These are phyloP conservation scores for Babesia caballi DNA, from an alignment of 169 alveolate genomes.

Conservation along the genomic window DNA sequence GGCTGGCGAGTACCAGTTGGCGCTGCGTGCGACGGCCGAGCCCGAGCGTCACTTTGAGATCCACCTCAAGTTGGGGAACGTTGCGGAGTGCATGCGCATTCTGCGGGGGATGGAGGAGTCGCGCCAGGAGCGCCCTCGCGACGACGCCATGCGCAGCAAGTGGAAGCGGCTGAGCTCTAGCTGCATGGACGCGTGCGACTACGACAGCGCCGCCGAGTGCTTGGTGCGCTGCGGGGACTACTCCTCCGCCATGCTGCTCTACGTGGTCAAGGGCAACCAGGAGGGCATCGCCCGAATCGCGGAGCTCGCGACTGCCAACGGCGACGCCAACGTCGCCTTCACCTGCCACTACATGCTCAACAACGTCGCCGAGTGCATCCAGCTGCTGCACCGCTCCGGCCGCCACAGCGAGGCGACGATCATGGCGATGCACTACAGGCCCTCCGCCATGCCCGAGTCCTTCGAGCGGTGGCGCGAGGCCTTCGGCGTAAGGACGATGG, in stretches of 20 bases:
- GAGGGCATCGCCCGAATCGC: slow-evolving; percentile 52
- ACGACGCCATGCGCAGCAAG: slow-evolving; percentile 64
- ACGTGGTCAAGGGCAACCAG: slow-evolving; percentile 59
- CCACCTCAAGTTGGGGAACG: slow-evolving; percentile 83
- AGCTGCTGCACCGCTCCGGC: slow-evolving; percentile 50
- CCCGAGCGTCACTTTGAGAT: slow-evolving; percentile 90
- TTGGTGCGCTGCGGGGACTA: slow-evolving; percentile 70
- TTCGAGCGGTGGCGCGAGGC: slow-evolving; percentile 64
- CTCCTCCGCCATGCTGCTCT: slow-evolving; percentile 69
- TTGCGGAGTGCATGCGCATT: slow-evolving; percentile 78
- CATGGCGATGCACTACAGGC: slow-evolving; percentile 71
- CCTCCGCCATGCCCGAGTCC: slow-evolving; percentile 56
- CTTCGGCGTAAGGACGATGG: background rate
- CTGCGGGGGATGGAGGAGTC: background rate
- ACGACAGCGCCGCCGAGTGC: slow-evolving; percentile 75
- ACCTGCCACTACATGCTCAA: slow-evolving; percentile 69
- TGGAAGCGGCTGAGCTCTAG: slow-evolving; percentile 80
- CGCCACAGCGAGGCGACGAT: slow-evolving; percentile 72
- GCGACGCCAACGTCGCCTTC: slow-evolving; percentile 68
- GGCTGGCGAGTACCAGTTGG: slow-evolving; percentile 85
- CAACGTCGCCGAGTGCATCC: slow-evolving; percentile 68
- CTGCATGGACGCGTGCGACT: slow-evolving; percentile 69
- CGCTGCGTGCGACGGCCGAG: slow-evolving; percentile 86
- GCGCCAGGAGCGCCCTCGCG: slow-evolving; percentile 32
- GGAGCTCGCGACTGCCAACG: slow-evolving; percentile 51